These are phyloP conservation scores for Dactylonectria estremocensis DNA, from an alignment of 2,329 filamentous ascomycete genomes.

Conservation along the genomic window DNA sequence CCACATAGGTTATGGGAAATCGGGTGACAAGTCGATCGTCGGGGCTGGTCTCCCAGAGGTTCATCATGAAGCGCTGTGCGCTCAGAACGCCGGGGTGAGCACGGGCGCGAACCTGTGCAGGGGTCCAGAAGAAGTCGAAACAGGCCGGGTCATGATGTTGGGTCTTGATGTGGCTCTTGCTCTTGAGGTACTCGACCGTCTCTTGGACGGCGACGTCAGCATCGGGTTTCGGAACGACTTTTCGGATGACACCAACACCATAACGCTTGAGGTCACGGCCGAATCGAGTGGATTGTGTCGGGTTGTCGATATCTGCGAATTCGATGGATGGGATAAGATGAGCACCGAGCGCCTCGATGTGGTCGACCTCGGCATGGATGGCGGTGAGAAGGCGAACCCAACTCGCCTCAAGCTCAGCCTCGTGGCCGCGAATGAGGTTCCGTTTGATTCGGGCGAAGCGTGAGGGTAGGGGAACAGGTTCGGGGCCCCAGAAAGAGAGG, in stretches of 20 bases:
- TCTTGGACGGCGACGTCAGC: conserved; percentile 72
- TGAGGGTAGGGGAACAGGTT: conserved; percentile 71
- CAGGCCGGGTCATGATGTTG: conserved; percentile 71
- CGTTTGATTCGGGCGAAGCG: conserved; percentile 72
- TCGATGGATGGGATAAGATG: conserved; percentile 71
- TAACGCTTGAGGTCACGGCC: conserved; percentile 71
- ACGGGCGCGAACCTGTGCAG: conserved; percentile 77
- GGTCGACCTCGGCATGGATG: conserved; percentile 65
- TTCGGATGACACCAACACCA: conserved; percentile 76
- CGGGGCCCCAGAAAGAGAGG: conserved; percentile 70
- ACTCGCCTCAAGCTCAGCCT: conserved; percentile 67
- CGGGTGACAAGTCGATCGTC: conserved; percentile 72
- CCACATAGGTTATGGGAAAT: conserved; percentile 77
- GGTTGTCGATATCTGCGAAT: conserved; percentile 65
- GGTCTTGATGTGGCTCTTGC: conserved; percentile 48
- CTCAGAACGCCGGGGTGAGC: conserved; percentile 75
- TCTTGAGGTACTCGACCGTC: conserved; percentile 68
- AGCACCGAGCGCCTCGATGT: conserved; percentile 66
- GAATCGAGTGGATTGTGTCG: conserved; percentile 68
- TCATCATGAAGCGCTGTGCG: conserved; percentile 77
- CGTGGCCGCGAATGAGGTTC: conserved; percentile 68
- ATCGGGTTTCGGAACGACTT: conserved; percentile 71
- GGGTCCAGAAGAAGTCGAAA: conserved; percentile 83
- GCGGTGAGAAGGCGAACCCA: conserved; percentile 69
- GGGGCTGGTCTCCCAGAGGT: conserved; percentile 72